Evolutionary conservation across 352 stramenopile genomes (phyloP).

Genomic region (Aphanomyces euteiches): DNA sequence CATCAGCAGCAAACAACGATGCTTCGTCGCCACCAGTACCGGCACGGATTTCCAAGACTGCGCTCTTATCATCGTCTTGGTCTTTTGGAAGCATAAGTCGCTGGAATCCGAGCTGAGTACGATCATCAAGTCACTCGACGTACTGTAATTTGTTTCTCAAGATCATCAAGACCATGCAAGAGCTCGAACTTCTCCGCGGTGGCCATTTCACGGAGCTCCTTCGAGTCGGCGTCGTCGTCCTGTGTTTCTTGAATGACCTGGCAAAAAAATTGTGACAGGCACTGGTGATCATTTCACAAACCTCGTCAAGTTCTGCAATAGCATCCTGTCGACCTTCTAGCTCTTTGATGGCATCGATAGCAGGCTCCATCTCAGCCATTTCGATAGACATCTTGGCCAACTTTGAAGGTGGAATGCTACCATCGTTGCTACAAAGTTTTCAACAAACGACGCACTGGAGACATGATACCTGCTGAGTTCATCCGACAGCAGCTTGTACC

Average conservation of each 20-base stretch:
- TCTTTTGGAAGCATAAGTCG: conserved; percentile 76
- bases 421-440: conserved; percentile 55
- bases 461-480: conserved; percentile 57
- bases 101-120: conserved; percentile 31
- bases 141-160: conserved; percentile 64
- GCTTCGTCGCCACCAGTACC: conserved; percentile 96
- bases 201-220: conserved; percentile 69
- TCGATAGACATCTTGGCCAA: conserved; percentile 83
- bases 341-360: conserved; percentile 60
- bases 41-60: conserved; percentile 96
- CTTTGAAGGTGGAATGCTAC: conserved; percentile 61
- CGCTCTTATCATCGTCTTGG: conserved; percentile 92
- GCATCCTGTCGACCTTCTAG: conserved; percentile 87
- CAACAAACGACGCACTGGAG: background rate
- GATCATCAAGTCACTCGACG: background rate
- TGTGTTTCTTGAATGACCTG: conserved; percentile 62
- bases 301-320: conserved; percentile 85
- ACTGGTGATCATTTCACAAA: conserved; percentile 48
- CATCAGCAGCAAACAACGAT: conserved; percentile 92
- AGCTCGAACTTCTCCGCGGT: conserved; percentile 68
- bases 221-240: conserved; percentile 48
- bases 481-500: conserved; percentile 60
- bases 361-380: conserved; percentile 74
- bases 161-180: conserved; percentile 43
- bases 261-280: background rate